These are phyloP conservation scores for Cladophialophora psammophila DNA, from an alignment of 2,329 filamentous ascomycete genomes.

Conservation along the genomic window DNA sequence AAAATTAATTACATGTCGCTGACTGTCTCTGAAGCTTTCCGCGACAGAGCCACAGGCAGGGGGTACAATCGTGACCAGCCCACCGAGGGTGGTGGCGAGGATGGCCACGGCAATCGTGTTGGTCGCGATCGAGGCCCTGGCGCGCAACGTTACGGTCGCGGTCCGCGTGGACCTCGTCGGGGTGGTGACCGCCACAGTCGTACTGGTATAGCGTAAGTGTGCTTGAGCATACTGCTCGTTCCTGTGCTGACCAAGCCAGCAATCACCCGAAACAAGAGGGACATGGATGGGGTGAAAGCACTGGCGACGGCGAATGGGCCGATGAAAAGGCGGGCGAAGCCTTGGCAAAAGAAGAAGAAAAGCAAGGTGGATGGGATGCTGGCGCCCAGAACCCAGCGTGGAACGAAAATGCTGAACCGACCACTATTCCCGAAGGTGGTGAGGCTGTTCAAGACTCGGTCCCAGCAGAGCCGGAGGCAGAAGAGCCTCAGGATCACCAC, in stretches of 20 bases:
- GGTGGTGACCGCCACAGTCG: slow-evolving; percentile 70
- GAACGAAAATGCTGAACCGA: slow-evolving; percentile 40
- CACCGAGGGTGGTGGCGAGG: slow-evolving; percentile 66
- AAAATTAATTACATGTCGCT: slow-evolving; percentile 15
- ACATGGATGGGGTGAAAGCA: slow-evolving; percentile 85
- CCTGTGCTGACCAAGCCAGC: slow-evolving; percentile 44
- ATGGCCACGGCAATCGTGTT: slow-evolving; percentile 49
- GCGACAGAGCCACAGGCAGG: slow-evolving; percentile 82
- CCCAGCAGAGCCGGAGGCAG: slow-evolving; percentile 34
- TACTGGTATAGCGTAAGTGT: slow-evolving; percentile 64
- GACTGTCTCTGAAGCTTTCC: slow-evolving; percentile 71
- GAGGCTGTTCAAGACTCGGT: slow-evolving; percentile 40
- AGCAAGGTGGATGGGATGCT: slow-evolving; percentile 64
- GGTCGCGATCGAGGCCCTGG: slow-evolving; percentile 52
- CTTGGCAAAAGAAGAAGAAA: slow-evolving; percentile 85
- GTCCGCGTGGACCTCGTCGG: slow-evolving; percentile 61
- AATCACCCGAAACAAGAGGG: slow-evolving; percentile 63
- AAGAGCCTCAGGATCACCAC: slow-evolving; percentile 80
- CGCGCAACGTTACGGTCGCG: slow-evolving; percentile 65
- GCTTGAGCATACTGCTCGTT: not conserved
- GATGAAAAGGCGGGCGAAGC: slow-evolving; percentile 91
- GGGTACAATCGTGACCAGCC: slow-evolving; percentile 82
- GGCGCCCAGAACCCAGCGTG: slow-evolving; percentile 43
- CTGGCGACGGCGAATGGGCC: slow-evolving; percentile 82
- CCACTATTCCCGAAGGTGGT: slow-evolving; percentile 33